Percentiles rank a stretch among this genome's conserved stretches.
Conservation (phyloP, 768 basidiomycete genomes). For the Lanmaoa pseudosensibilis region DNA sequence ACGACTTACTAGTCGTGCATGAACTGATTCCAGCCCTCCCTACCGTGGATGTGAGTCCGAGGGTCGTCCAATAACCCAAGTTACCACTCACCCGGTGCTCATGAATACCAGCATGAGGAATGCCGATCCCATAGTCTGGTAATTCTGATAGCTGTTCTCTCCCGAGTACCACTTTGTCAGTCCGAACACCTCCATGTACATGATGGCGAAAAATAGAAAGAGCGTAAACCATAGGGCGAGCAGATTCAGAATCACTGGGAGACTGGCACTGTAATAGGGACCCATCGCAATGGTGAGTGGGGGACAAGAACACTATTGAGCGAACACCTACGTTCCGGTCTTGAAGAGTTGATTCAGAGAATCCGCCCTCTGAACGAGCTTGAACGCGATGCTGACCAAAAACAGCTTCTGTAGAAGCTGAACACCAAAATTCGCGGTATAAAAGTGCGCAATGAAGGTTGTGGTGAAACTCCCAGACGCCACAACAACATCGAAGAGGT, state of each 20-base stretch:
- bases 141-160: constrained; percentile 73
- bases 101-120: constrained; percentile 90
- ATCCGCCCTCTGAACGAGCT: constrained; percentile 86
- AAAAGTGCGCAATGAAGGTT: constrained; percentile 68
- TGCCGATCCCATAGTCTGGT: constrained; percentile 72
- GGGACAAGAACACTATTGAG: neutral
- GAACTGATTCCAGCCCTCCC: constrained; percentile 95
- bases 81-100: constrained; percentile 75
- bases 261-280: constrained; percentile 58
- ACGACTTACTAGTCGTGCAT: constrained; percentile 88
- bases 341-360: constrained; percentile 95
- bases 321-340: constrained; percentile 75
- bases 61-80: neutral
- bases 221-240: constrained; percentile 86
- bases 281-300: neutral
- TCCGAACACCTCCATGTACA: constrained; percentile 88
- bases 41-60: constrained; percentile 31
- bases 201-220: constrained; percentile 88
- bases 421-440: constrained; percentile 46
- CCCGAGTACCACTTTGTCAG: constrained; percentile 81
- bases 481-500: constrained; percentile 82
- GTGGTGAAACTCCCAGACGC: constrained; percentile 82
- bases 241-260: constrained; percentile 83
- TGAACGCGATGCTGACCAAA: constrained; percentile 90
- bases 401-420: constrained; percentile 87